Conservation (phyloP, 2,329 filamentous ascomycete genomes). For the Exutisphaerella laricina region DNA sequence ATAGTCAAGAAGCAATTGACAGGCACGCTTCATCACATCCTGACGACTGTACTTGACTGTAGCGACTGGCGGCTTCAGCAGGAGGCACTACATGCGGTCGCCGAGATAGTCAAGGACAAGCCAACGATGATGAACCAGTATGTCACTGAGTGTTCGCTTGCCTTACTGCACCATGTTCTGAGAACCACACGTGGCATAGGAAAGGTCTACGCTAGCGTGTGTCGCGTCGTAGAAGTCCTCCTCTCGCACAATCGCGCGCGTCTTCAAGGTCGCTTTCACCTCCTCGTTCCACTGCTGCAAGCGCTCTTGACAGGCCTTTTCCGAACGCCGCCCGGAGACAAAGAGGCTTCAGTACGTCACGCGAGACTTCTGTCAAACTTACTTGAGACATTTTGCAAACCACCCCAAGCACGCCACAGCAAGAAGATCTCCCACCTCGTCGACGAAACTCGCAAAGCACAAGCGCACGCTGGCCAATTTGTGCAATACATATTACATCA, state of each 20-base stretch:
- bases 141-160: constrained; percentile 39
- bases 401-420: constrained; percentile 44
- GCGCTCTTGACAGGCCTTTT: constrained; percentile 53
- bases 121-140: constrained; percentile 41
- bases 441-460: constrained; percentile 55
- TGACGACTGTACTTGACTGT: not conserved
- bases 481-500: constrained; percentile 53
- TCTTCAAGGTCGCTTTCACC: constrained; percentile 55
- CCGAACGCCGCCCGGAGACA: constrained; percentile 28
- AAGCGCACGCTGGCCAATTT: constrained; percentile 53
- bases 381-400: constrained; percentile 56
- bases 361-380: constrained; percentile 50
- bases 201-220: constrained; percentile 50
- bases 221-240: constrained; percentile 48
- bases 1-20: not conserved
- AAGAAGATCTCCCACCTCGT: constrained; percentile 41
- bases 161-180: constrained; percentile 33
- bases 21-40: not conserved
- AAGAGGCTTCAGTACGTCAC: constrained; percentile 35
- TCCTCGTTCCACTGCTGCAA: constrained; percentile 53
- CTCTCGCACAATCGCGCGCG: constrained; percentile 54
- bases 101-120: constrained; percentile 22
- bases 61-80: not conserved
- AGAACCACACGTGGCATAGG: constrained; percentile 23
- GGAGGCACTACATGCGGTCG: constrained; percentile 18